Evolutionary conservation across 805 yeast genomes (phyloP), one percentile per base, ranked within the genome.

Genomic region (Ogataea angusta): DNA sequence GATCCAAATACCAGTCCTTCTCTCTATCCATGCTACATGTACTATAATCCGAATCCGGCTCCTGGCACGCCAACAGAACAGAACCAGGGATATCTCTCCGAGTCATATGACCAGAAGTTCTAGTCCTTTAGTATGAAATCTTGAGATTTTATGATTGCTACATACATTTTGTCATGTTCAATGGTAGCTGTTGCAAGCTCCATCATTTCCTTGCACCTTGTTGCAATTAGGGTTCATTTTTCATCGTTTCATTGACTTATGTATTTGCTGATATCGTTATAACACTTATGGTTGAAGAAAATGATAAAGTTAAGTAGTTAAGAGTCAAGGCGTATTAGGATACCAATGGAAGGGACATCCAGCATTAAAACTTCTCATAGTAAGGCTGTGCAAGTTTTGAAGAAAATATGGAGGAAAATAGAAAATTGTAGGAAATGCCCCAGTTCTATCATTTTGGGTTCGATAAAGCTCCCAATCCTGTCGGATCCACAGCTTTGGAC

Each of bases 21-120:
- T 16, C 39, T 54, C 47, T 57, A 54, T 36, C 65, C 66, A 19
- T 55, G 56, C 43, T 60, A 60, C 40, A 49, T 58, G 52, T 61
- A 60, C 34, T 60, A 56, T 34, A 57, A 57, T 36, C 57, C 56
- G 29, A 52, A 42, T 18, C 49, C 60, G 8, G 43, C 46, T 17
- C 54, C 56, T 15, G 51, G 53, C 10, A 39, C 56, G 2, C 38
- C 53, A 4, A 36, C 45, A 2, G 56, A 51, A 6, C 46, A 38
- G 12, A 47, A 29, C 17, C 43, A 38, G 9, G 46, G 41, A 10
- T 51, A 44, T 28, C 12, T 36, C n/a, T 40, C 52, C 12, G 51
- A 44, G 25, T 36, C 43, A 7, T 47, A 46, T 30, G 54, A 50
- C 17, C 53, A 51, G 28, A 40, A 43, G 24, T 35, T 38, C 16